Percentiles rank a stretch among this genome's conserved stretches.
phyloP scores from a whole-genome alignment of 805 yeast species.

The Metschnikowia shivogae region DNA sequence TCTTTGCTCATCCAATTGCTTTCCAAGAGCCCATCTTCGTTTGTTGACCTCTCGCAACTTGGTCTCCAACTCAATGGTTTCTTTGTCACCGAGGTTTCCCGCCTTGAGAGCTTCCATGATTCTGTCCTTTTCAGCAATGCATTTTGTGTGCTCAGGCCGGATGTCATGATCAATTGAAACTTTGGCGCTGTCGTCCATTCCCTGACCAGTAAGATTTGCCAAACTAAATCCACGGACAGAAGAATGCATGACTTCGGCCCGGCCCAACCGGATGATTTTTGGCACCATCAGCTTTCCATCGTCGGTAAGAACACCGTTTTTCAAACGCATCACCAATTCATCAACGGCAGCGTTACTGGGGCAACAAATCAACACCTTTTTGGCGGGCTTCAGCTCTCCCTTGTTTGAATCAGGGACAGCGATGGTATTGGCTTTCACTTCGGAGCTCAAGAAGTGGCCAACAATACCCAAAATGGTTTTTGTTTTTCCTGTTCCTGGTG shows the following conservation, averaged over 20 bases:
- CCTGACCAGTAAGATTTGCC: conserved; percentile 77
- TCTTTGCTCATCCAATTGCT: conserved; percentile 71
- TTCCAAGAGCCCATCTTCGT: conserved; percentile 64
- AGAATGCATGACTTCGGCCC: conserved; percentile 81
- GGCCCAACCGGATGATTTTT: conserved; percentile 77
- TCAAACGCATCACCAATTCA: conserved; percentile 80
- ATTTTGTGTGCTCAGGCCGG: conserved; percentile 47
- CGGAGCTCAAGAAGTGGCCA: conserved; percentile 56
- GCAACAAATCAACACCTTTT: conserved; percentile 84
- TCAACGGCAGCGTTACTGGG: conserved; percentile 99
- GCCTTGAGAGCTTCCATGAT: conserved; percentile 39
- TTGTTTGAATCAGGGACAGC: conserved; percentile 22
- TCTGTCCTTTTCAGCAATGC: conserved; percentile 54
- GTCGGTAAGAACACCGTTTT: conserved; percentile 60
- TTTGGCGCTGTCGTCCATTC: conserved; percentile 37
- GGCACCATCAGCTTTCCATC: conserved; percentile 55
- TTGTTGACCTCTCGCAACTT: conserved; percentile 54
- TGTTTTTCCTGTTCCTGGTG: conserved; percentile 99
- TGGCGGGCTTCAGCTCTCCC: conserved; percentile 25
- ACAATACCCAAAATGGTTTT: conserved; percentile 91
- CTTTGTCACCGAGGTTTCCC: conserved; percentile 36
- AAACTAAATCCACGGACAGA: conserved; percentile 79
- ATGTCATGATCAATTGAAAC: conserved; percentile 45
- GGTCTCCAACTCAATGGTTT: conserved; percentile 44
- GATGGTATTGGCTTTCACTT: conserved; percentile 16